These are phyloP conservation scores for Boletellus ananiceps DNA, from an alignment of 768 basidiomycete genomes.

Conservation along the genomic window DNA sequence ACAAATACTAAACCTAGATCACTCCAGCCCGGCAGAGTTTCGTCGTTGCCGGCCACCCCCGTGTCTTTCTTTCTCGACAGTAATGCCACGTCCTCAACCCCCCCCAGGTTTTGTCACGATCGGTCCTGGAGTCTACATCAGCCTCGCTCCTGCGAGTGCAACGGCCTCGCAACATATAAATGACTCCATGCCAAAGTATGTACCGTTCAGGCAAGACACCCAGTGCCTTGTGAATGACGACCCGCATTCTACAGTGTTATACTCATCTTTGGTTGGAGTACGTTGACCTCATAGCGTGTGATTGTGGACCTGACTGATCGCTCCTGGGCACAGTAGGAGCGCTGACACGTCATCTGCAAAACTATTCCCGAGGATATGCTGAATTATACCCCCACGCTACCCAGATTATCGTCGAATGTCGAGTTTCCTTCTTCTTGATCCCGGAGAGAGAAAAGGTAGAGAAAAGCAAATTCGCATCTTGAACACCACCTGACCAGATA, in stretches of 20 bases:
- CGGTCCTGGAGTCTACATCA: conserved; percentile 16
- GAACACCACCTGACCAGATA: not conserved
- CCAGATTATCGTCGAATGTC: conserved; percentile 26
- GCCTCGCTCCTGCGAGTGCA: not conserved
- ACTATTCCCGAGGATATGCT: conserved; percentile 22
- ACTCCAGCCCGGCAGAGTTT: no score
- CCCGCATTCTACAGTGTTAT: conserved; percentile 16
- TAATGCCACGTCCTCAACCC: conserved; percentile 11
- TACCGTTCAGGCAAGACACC: not conserved
- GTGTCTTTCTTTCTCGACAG: no score
- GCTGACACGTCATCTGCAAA: conserved; percentile 21
- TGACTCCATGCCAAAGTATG: conserved; percentile 21
- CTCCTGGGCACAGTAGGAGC: conserved; percentile 20
- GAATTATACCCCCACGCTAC: conserved; percentile 26
- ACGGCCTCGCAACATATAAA: not conserved
- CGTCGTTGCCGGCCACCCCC: no score
- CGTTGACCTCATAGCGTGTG: not conserved
- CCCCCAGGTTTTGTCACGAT: conserved; percentile 17
- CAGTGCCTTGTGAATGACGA: not conserved
- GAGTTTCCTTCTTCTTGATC: conserved; percentile 19
- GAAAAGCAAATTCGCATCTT: not conserved
- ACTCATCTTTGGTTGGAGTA: conserved; percentile 30
- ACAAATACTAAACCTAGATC: no score
- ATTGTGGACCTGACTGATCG: not conserved
- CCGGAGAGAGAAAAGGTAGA: conserved; percentile 10